phyloP scores from a whole-genome alignment of 495 filamentous ascomycete species.

The Hypoxylon fragiforme region DNA sequence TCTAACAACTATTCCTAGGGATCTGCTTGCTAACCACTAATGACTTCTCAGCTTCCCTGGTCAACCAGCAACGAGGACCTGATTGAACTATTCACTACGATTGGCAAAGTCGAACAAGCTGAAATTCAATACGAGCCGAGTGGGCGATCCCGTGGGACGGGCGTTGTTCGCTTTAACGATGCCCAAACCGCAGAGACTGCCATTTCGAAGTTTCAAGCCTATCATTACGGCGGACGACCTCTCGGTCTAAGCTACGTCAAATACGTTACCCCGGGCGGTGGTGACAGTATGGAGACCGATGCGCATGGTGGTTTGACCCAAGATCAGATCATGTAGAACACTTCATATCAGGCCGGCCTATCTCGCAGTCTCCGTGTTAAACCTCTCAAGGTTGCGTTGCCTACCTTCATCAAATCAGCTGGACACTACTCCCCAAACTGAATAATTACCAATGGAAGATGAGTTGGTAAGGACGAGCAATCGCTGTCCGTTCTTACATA shows the following conservation, averaged over 20 bases:
- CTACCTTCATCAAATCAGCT: background rate
- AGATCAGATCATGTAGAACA: constrained; percentile 89
- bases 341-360: background rate
- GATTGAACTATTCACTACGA: constrained; percentile 93
- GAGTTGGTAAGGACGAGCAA: constrained; percentile 20
- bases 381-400: background rate
- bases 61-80: constrained; percentile 98
- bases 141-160: constrained; percentile 90
- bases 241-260: constrained; percentile 91
- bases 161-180: constrained; percentile 90
- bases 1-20: constrained; percentile 1
- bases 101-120: constrained; percentile 95
- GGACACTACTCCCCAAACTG: too few relatives aligned
- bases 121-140: constrained; percentile 99
- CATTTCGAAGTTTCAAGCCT: constrained; percentile 96
- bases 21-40: constrained; percentile 28
- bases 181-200: constrained; percentile 85
- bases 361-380: background rate
- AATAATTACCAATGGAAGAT: constrained; percentile 4
- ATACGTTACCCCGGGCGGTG: constrained; percentile 69
- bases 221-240: constrained; percentile 94
- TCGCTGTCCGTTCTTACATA: constrained; percentile 22
- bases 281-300: constrained; percentile 83
- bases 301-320: constrained; percentile 79
- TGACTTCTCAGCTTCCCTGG: constrained; percentile 77